Evolutionary conservation across 441 rosid species (phyloP), one percentile per base, ranked within the genome.

Genomic region (Hura crepitans): DNA sequence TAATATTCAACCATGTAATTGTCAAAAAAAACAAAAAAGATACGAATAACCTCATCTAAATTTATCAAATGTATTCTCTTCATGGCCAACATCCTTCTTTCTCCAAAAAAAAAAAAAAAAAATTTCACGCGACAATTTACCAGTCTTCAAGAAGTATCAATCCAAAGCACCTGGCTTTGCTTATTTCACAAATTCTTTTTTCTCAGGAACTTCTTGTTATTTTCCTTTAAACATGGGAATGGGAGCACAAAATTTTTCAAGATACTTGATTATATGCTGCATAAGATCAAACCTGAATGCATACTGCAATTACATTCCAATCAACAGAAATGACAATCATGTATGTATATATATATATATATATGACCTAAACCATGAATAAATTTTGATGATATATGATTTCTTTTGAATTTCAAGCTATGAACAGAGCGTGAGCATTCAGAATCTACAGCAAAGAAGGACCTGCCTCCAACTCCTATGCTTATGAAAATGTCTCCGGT

Each of bases 391-490:
- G 72, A 49, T 35, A 45, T 27, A 20, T 20, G 28, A 42, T 61
- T 35, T 57, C 11, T 15, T 45, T 53, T 70, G 6, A 12, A 70
- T 43, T 71, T 50, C 17, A 78, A 62, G 63, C 81, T 81, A 81
- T 69, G 59, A 61, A 72, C 56, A 56, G 60, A 72, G 66, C 28
- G 49, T 27, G 47, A 50, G 51, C 66, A 64, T 68, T 88, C 84
- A 89, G 89, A 87, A 93, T 87, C 85, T 93, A 87, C 97, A 91
- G 79, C 98, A 93, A 76, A 88, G 85, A 70, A 93, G 72, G 68
- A 80, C 64, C 45, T 77, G 80, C 81, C 75, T 87, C 97, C 98
- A 93, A 49, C 84, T 69, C 76, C 79, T 80, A 5, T 78, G 88
- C 80, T 87, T 91, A 68, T 79, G 80, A 54, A 57, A 62, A 55